A percentile compares a stretch with the other conserved stretches of the same genome.
phyloP scores from a whole-genome alignment of 2,329 filamentous ascomycete genomes.

The Madurella fahalii region DNA sequence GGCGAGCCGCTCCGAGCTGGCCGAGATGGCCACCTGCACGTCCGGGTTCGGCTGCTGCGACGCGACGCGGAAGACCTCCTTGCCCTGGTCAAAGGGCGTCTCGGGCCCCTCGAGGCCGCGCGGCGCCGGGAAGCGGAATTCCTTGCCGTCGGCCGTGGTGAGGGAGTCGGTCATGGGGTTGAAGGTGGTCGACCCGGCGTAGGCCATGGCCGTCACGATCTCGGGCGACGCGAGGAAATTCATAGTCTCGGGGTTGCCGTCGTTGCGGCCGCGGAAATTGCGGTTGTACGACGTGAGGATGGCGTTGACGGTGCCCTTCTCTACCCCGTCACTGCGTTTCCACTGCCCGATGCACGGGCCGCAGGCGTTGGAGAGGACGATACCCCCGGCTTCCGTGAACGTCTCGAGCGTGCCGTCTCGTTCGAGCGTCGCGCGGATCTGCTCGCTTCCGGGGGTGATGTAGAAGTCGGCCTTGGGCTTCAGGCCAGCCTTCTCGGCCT shows the following conservation, averaged over 20 bases:
- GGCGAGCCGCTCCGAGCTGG: slow-evolving; percentile 84
- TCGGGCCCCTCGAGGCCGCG: slow-evolving; percentile 62
- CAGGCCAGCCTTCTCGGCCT: slow-evolving; percentile 83
- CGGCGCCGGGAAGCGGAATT: slow-evolving; percentile 82
- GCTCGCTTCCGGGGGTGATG: slow-evolving; percentile 93
- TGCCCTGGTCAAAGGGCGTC: slow-evolving; percentile 71
- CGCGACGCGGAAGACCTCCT: slow-evolving; percentile 67
- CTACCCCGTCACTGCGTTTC: slow-evolving; percentile 81
- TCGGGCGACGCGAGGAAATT: slow-evolving; percentile 98
- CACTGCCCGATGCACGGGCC: slow-evolving; percentile 93
- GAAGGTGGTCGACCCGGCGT: slow-evolving; percentile 88
- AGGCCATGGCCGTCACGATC: slow-evolving; percentile 93
- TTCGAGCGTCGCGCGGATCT: slow-evolving; percentile 90
- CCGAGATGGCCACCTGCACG: slow-evolving; percentile 72
- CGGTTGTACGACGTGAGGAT: slow-evolving; percentile 98
- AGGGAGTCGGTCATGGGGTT: slow-evolving; percentile 90
- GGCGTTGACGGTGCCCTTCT: slow-evolving; percentile 84
- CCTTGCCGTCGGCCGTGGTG: slow-evolving; percentile 70
- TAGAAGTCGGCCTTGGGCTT: slow-evolving; percentile 90
- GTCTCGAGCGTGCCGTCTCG: slow-evolving; percentile 82
- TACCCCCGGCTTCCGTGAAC: slow-evolving; percentile 80
- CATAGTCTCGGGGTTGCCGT: slow-evolving; percentile 95
- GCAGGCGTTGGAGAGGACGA: slow-evolving; percentile 90
- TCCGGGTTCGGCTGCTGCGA: slow-evolving; percentile 67
- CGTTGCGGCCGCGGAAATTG: slow-evolving; percentile 95